A percentile compares a stretch with the other conserved stretches of the same genome.
phyloP scores from a whole-genome alignment of 176 grass and related monocot genomes.

The Eragrostis curvula region DNA sequence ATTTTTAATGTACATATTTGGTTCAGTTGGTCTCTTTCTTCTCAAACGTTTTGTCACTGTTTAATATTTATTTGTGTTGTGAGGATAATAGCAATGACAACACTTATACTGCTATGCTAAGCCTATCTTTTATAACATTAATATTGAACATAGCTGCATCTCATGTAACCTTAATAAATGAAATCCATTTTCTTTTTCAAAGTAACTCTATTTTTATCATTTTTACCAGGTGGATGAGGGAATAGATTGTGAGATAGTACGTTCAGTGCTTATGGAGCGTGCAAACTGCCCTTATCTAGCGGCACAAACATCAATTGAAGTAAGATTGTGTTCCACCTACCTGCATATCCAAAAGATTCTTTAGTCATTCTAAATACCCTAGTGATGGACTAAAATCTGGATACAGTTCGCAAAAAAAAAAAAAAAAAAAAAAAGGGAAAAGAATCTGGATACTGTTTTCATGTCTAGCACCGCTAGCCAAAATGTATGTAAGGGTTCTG shows the following conservation, averaged over 20 bases:
- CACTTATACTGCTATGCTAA: background rate
- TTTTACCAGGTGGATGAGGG: constrained; percentile 81
- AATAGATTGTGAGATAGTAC: constrained; percentile 79
- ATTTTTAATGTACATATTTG: background rate
- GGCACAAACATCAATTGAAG: constrained; percentile 71
- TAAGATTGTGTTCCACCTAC: constrained; percentile 43
- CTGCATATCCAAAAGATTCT: constrained; percentile 15
- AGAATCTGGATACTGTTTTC: background rate
- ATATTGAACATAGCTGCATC: constrained; percentile 21
- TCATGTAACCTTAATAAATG: background rate
- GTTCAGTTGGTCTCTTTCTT: background rate
- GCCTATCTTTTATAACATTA: constrained; percentile 17
- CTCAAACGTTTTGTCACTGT: background rate
- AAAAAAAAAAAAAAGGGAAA: no score
- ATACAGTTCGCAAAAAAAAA: no score
- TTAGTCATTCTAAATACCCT: constrained; percentile 8
- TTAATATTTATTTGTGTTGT: constrained; percentile 1
- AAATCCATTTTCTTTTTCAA: constrained; percentile 5
- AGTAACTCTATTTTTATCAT: constrained; percentile 13
- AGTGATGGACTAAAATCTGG: background rate
- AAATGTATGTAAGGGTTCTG: background rate
- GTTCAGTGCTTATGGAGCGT: constrained; percentile 81
- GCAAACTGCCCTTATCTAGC: constrained; percentile 85
- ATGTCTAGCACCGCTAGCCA: background rate
- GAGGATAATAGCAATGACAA: background rate